Base-by-base conservation (phyloP, 352 stramenopile genomes). In the Pythium dissimile region DNA sequence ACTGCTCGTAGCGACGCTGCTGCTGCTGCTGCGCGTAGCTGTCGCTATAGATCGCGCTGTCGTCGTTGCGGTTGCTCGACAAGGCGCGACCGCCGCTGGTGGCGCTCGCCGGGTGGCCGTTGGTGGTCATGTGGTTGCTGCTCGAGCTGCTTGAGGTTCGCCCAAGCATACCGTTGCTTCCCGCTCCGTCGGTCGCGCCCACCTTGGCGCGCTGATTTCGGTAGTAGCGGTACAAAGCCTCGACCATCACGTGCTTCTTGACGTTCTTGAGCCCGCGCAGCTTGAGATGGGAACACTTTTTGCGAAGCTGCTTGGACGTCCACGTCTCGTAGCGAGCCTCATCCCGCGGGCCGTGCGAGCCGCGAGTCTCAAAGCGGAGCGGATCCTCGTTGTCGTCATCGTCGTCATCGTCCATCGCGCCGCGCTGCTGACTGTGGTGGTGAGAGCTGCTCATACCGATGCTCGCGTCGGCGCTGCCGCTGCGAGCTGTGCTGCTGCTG, bases 181-280 rank as follows among this genome's bases (percentile, higher is more conserved):
- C 7, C 52, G 38, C 4, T 20, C 48, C 51, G 1, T 65, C 43
- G 2, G 38, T 39, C 1, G 46, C 16, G 9, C 7, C 13, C 5
- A 85, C 67, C 66, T 84, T 76, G 1, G 80, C 69, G 12, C 73
- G 74, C 50, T 85, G 75, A 39, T 76, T 88, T 24, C 78, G 75
- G 65, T 91, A 88, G 47, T 88, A 91, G 7, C 81, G 77, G 46
- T 91, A 91, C 20, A 91, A 37, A 30, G 81, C 81, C 46, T 91
- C 81, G 26, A 91, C 81, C 81, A 91, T 91, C 64, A 91, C 81
- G 59, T 91, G 81, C 66, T 91, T 91, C 66, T 91, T 91, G 20
- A 91, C 81, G 56, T 91, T 91, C 70, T 91, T 91, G 26, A 91
- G 68, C 0, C 81, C 81, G 28, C 81, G 81, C 26, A 91, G 73